Percentiles rank a stretch among this genome's conserved stretches.
Conservation (phyloP, 2,329 filamentous ascomycete genomes). For the Diatrype stigma region DNA sequence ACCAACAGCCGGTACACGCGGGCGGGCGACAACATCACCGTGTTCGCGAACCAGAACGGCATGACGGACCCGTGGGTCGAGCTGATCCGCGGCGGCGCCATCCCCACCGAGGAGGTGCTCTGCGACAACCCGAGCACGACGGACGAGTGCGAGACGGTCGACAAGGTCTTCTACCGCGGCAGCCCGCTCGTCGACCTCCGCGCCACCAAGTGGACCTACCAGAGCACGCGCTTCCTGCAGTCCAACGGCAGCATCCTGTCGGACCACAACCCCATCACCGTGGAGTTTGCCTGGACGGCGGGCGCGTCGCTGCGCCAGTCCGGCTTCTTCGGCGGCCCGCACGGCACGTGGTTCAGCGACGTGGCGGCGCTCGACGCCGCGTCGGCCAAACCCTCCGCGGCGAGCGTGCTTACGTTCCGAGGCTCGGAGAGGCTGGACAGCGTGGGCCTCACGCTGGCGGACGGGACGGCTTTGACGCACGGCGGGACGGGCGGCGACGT, state of each 20-base stretch:
- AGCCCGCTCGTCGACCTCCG: conserved; percentile 41
- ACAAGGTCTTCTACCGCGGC: conserved; percentile 61
- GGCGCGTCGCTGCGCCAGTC: conserved; percentile 38
- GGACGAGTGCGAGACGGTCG: conserved; percentile 59
- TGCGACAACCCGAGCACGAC: conserved; percentile 56
- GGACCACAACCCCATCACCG: conserved; percentile 62
- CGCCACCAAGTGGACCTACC: conserved; percentile 52
- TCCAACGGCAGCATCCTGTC: conserved; percentile 52
- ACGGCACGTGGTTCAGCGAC: conserved; percentile 54
- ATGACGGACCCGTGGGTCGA: conserved; percentile 59
- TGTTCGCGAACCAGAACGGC: conserved; percentile 47
- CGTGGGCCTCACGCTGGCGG: conserved; percentile 42
- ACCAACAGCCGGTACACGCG: conserved; percentile 63
- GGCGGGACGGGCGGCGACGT: conserved; percentile 49
- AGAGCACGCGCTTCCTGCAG: conserved; percentile 52
- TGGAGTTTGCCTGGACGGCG: conserved; percentile 45
- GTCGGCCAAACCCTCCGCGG: conserved; percentile 31
- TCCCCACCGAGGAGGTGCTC: conserved; percentile 39
- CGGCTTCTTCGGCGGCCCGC: conserved; percentile 42
- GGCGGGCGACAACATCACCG: conserved; percentile 44
- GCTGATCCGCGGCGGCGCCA: conserved; percentile 42
- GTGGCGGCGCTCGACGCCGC: conserved; percentile 33
- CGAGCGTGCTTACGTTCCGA: conserved; percentile 38
- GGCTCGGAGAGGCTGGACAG: conserved; percentile 47
- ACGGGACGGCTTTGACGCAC: conserved; percentile 46